A percentile compares a stretch with the other conserved stretches of the same genome.
phyloP scores from a whole-genome alignment of 78 protist species.

The Chrysochromulina tobinii region DNA sequence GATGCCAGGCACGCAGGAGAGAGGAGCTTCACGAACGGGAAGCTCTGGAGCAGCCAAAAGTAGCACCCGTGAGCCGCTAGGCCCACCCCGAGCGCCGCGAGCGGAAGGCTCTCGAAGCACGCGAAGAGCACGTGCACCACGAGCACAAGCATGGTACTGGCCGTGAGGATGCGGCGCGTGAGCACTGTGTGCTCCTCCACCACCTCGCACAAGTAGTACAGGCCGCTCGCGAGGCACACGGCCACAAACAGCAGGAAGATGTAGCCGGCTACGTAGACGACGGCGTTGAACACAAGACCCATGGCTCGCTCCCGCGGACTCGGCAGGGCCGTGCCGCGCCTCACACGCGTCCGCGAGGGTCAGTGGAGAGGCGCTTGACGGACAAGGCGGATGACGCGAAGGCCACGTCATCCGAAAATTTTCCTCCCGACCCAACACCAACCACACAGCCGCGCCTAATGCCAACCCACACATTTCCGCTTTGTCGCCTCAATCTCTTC shows the following conservation, averaged over 20 bases:
- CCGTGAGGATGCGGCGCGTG: not conserved
- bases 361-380: too few relatives aligned
- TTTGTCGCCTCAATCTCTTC: too few relatives aligned
- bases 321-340: too few relatives aligned
- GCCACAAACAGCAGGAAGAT: conserved; percentile 29
- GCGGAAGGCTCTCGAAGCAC: not conserved
- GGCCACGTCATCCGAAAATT: too few relatives aligned
- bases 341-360: too few relatives aligned
- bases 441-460: too few relatives aligned
- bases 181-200: conserved; percentile 47
- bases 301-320: too few relatives aligned
- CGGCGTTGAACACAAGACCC: not conserved
- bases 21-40: not conserved
- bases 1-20: not conserved
- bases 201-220: conserved; percentile 50
- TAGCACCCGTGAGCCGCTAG: not conserved
- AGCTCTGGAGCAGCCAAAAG: not conserved
- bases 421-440: too few relatives aligned
- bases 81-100: not conserved
- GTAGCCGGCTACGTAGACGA: conserved; percentile 14
- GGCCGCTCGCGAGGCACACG: conserved; percentile 42
- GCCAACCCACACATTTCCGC: too few relatives aligned
- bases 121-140: not conserved
- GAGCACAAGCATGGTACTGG: not conserved
- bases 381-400: too few relatives aligned